Evolutionary conservation across 352 stramenopile species (phyloP), one percentile per base, ranked within the genome.

Genomic region (Globisporangium solare): DNA sequence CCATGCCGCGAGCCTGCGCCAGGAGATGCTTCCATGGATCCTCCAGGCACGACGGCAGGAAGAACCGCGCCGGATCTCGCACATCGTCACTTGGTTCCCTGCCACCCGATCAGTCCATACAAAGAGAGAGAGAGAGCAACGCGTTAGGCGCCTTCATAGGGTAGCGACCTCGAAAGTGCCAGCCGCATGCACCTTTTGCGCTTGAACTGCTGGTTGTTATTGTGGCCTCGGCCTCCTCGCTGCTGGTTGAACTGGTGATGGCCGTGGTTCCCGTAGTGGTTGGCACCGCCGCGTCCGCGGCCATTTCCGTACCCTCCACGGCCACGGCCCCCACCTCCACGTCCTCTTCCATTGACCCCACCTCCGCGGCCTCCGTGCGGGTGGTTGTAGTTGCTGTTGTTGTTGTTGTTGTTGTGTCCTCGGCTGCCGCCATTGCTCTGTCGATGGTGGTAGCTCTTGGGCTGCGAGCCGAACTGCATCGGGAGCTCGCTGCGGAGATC

Each of bases 11-110:
- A 17, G 27, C 27, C 39, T 27, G 24, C 8, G 32, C 41, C 40
- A 79, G 59, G 35, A 89, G 52, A 3, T 68, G 47, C 37, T 65
- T 67, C 81, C 81, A 91, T 17, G 81, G 81, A 48, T 91, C 73
- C 55, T 88, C 66, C 27, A 91, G 64, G 47, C 73, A 89, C 22
- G 81, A 91, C 22, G 72, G 67, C 63, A 83, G 31, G 60, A 88
- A 91, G 54, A 90, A 86, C 13, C 74, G 70, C 32, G 73, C 71
- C 0, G 58, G 59, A 22, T 82, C 72, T 14, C 37, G 65, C n/a
- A 57, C 55, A n/a, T 80, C 76, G 18, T 78, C 69, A 45, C 67
- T 84, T 7, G 57, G 56, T 31, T 64, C 67, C 66, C 67, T 70
- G 32, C 45, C 21, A 54, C 17, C 11, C n/a, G 64, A 32, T 27